Conservation (phyloP, 768 basidiomycete species). For the Pleurotus tuber-regium region DNA sequence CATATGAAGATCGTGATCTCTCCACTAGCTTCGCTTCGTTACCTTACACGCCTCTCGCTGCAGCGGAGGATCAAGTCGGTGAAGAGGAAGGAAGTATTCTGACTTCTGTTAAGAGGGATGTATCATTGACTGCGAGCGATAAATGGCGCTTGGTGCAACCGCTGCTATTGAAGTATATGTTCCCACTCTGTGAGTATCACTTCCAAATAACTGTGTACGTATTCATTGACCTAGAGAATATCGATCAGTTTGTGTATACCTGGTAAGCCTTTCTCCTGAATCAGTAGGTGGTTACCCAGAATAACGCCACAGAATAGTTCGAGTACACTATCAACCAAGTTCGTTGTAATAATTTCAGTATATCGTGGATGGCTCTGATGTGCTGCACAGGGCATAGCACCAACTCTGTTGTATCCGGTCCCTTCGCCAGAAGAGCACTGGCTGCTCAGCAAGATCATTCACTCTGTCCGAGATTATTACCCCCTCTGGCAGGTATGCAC, state of each 20-base stretch:
- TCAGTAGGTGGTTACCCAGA: too few species aligned
- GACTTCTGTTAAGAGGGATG: slow-evolving; percentile 37
- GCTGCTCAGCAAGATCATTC: slow-evolving; percentile 74
- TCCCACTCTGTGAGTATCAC: slow-evolving; percentile 76
- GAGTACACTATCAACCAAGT: slow-evolving; percentile 93
- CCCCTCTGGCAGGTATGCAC: slow-evolving; percentile 84
- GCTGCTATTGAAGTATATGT: slow-evolving; percentile 80
- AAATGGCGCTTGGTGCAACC: slow-evolving; percentile 85
- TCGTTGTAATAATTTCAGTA: slow-evolving; percentile 17
- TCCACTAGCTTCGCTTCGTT: slow-evolving; percentile 26
- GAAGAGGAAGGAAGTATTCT: slow-evolving; percentile 39
- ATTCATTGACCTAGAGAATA: slow-evolving; percentile 13
- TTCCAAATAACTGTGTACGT: neutral
- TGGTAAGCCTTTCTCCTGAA: slow-evolving; percentile 28
- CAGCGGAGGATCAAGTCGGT: slow-evolving; percentile 35
- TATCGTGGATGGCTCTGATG: slow-evolving; percentile 3
- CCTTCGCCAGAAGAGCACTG: slow-evolving; percentile 60
- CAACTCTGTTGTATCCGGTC: slow-evolving; percentile 86
- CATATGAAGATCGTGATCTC: slow-evolving; percentile 37
- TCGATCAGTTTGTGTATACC: slow-evolving; percentile 39
- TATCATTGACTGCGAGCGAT: slow-evolving; percentile 62
- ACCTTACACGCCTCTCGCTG: slow-evolving; percentile 45
- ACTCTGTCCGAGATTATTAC: slow-evolving; percentile 88
- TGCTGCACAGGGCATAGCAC: slow-evolving; percentile 76
- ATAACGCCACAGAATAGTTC: too few species aligned